These are phyloP conservation scores for Candida tibetensis DNA, from an alignment of 805 yeast genomes.

Conservation along the genomic window DNA sequence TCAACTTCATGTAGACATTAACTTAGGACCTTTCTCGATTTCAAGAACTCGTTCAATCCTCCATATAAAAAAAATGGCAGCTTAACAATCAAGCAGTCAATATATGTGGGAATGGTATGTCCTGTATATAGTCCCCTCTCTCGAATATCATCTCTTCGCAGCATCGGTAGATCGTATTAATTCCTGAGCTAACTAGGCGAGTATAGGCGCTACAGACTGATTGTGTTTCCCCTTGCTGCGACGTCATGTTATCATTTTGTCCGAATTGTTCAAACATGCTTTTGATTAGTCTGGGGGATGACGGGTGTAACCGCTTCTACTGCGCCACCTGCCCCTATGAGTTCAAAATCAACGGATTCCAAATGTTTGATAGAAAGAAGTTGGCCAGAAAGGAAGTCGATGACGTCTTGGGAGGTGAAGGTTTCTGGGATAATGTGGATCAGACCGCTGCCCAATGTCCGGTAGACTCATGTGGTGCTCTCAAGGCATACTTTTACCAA, in stretches of 20 bases:
- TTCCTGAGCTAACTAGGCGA: too few species aligned
- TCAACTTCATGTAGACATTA: too few species aligned
- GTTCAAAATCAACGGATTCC: constrained; percentile 80
- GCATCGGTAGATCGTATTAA: too few species aligned
- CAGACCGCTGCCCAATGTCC: constrained; percentile 95
- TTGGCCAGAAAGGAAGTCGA: constrained; percentile 88
- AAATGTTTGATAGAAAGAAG: constrained; percentile 79
- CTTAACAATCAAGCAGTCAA: too few species aligned
- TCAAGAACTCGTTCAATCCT: too few species aligned
- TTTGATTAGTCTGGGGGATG: constrained; percentile 55
- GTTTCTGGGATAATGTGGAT: constrained; percentile 98
- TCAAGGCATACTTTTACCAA: constrained; percentile 94
- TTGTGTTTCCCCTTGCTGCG: too few species aligned
- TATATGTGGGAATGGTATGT: too few species aligned
- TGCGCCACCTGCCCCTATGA: constrained; percentile 96
- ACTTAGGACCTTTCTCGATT: too few species aligned
- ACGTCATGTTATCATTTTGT: constrained; percentile 83
- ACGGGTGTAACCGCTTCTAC: constrained; percentile 63
- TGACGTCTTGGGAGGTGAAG: constrained; percentile 94
- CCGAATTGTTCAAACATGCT: constrained; percentile 94
- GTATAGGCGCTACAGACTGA: too few species aligned
- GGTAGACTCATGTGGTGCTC: constrained; percentile 76
- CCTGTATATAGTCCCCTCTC: too few species aligned
- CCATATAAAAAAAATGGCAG: too few species aligned
- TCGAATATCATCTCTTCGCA: too few species aligned